A percentile compares a stretch with the other conserved stretches of the same genome.
These are phyloP conservation scores for Neurospora cerealis DNA, from an alignment of 495 filamentous ascomycete species.

Conservation along the genomic window DNA sequence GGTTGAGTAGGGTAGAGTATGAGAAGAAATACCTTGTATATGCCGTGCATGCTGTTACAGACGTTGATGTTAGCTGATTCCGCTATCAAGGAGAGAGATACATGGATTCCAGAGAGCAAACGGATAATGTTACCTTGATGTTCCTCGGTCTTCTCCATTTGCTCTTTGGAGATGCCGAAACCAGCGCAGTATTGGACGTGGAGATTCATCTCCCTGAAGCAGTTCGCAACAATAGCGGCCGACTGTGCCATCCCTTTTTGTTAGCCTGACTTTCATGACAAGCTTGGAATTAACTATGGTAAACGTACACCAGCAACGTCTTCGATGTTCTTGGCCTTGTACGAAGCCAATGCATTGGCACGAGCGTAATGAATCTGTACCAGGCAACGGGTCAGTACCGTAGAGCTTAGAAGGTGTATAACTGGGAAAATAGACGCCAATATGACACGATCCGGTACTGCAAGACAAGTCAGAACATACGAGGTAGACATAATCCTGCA, in stretches of 20 bases:
- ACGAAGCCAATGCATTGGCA: slow-evolving; percentile 71
- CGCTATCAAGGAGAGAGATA: not conserved
- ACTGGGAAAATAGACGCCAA: not conserved
- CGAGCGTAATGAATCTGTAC: slow-evolving; percentile 71
- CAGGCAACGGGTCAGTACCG: not conserved
- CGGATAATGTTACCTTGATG: slow-evolving; percentile 46
- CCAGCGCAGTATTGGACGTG: slow-evolving; percentile 70
- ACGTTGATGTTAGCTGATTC: not conserved
- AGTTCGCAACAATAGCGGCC: slow-evolving; percentile 60
- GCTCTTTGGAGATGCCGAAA: slow-evolving; percentile 67
- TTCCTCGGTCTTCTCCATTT: slow-evolving; percentile 66
- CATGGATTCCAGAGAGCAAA: not conserved
- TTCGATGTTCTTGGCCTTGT: slow-evolving; percentile 65
- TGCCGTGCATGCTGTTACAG: slow-evolving; percentile 51
- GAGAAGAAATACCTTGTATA: slow-evolving; percentile 42
- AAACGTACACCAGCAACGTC: slow-evolving; percentile 55
- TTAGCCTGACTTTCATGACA: not conserved
- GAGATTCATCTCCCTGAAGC: slow-evolving; percentile 67
- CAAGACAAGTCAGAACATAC: slow-evolving; percentile 30
- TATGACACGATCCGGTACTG: not conserved
- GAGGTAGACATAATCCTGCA: slow-evolving; percentile 85
- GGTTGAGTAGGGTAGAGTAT: not conserved
- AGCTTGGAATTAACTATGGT: not conserved
- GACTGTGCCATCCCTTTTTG: slow-evolving; percentile 36
- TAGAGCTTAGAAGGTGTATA: not conserved